Evolutionary conservation across 805 yeast species (phyloP).

Genomic region (Metschnikowia cubensis): DNA sequence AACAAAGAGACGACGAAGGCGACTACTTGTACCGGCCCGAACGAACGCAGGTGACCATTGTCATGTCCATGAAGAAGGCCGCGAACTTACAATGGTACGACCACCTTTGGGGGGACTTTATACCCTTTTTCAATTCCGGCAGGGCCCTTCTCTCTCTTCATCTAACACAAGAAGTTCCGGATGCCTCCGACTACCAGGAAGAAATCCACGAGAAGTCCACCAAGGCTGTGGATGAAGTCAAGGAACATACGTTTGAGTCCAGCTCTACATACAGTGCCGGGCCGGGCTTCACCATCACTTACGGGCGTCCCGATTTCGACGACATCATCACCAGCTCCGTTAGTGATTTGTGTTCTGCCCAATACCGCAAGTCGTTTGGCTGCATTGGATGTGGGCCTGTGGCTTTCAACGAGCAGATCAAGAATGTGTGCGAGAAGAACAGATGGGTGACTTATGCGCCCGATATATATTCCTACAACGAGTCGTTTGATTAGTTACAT

Average conservation of each 20-base stretch:
- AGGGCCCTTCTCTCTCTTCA: conserved; percentile 24
- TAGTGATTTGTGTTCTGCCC: conserved; percentile 9
- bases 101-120: conserved; percentile 29
- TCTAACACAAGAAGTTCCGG: conserved; percentile 23
- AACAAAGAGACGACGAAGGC: conserved; percentile 20
- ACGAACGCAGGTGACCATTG: conserved; percentile 23
- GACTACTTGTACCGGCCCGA: conserved; percentile 35
- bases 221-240: not conserved
- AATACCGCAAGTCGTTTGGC: conserved; percentile 30
- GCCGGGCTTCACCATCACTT: conserved; percentile 6
- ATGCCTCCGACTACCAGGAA: conserved; percentile 4
- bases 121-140: conserved; percentile 22
- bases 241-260: conserved; percentile 3
- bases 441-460: conserved; percentile 29
- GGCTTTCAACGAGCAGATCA: conserved; percentile 27
- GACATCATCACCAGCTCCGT: conserved; percentile 17
- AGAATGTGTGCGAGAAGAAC: conserved; percentile 26
- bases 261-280: not conserved
- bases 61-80: conserved; percentile 29
- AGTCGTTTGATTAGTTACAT: conserved; percentile 19
- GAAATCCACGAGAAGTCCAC: conserved; percentile 2
- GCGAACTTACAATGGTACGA: conserved; percentile 36
- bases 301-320: conserved; percentile 20
- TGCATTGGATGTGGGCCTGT: conserved; percentile 41
- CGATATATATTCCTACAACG: conserved; percentile 41